Evolutionary conservation across 768 basidiomycete species (phyloP).

Genomic region (Suillus clintonianus): DNA sequence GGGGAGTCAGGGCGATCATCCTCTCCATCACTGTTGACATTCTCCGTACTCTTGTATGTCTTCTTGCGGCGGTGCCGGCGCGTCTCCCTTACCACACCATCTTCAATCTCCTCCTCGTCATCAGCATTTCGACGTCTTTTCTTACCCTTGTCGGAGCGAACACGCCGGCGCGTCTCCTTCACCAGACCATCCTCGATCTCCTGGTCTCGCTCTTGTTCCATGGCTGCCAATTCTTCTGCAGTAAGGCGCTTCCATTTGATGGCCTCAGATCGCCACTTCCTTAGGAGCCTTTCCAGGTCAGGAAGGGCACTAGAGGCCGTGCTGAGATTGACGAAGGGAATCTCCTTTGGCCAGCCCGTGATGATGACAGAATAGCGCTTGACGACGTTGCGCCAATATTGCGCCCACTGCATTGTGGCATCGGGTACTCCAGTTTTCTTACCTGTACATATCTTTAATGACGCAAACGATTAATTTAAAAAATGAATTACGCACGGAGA

Average conservation of each 20-base stretch:
- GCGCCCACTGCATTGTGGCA: slow-evolving; percentile 6
- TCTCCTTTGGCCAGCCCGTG: slow-evolving; percentile 4
- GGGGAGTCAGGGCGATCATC: background rate
- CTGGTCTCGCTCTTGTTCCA: background rate
- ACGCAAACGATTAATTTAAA: background rate
- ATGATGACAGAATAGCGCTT: background rate
- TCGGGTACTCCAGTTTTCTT: background rate
- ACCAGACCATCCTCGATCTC: background rate
- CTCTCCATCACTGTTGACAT: background rate
- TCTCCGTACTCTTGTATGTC: background rate
- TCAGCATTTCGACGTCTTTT: background rate
- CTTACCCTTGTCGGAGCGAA: background rate
- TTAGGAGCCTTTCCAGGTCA: slow-evolving; percentile 1
- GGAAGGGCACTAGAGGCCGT: background rate
- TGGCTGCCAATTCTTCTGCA: background rate
- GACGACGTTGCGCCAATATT: background rate
- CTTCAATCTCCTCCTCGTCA: background rate
- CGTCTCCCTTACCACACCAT: no score
- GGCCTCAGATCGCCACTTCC: slow-evolving; percentile 4
- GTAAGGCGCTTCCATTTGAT: slow-evolving; percentile 2
- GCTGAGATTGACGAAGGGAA: slow-evolving; percentile 6
- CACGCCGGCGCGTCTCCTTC: background rate
- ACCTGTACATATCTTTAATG: background rate
- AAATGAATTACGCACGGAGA: background rate
- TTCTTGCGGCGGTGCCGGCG: background rate